Evolutionary conservation across 495 filamentous ascomycete genomes (phyloP), one percentile per base, ranked within the genome.

Genomic region (Penicillium argentinense): DNA sequence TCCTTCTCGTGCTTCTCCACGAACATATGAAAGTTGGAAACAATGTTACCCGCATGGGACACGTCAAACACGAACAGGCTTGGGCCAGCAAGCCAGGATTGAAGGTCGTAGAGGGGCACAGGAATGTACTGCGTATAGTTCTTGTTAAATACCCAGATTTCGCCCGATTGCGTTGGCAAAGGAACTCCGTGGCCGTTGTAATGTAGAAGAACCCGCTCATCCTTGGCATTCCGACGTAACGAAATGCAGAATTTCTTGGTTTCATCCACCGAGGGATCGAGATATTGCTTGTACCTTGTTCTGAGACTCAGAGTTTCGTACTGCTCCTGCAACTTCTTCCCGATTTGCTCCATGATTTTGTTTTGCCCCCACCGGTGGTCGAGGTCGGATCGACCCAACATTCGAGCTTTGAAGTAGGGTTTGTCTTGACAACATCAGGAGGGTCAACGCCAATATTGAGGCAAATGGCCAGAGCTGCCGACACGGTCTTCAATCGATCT

Each of bases 151-250:
- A 97, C 95, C 93, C 93, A 99, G 9, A 99, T 95, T 66, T 99
- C 93, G 8, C 93, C 93, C 3, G 92, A 97, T 3, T 87, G 81
- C 3, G 93, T 99, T 22, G 93, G 93, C 55, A 96, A 87, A 4
- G 93, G 93, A n/a, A 99, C 93, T 17, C 93, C 93, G 64, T 99
- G 93, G 19, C 93, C 93, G 55, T 99, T 99, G 74, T 97, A 99
- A 64, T 99, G 93, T 56, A 97, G 90, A 4, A 99, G 75, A 4
- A 97, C 87, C 23, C 93, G 77, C 67, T 99, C 93, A 40, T 97
- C 91, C 65, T 96, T 95, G 22, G 95, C 92, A 60, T 91, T 96
- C 18, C 89, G 78, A 8, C 93, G 80, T 12, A 97, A 73, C 0
- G 88, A 92, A 32, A 87, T 83, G 63, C 91, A 93, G 67, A 96